These are phyloP conservation scores for Clarireedia paspali DNA, from an alignment of 2,329 filamentous ascomycete species.

Conservation along the genomic window DNA sequence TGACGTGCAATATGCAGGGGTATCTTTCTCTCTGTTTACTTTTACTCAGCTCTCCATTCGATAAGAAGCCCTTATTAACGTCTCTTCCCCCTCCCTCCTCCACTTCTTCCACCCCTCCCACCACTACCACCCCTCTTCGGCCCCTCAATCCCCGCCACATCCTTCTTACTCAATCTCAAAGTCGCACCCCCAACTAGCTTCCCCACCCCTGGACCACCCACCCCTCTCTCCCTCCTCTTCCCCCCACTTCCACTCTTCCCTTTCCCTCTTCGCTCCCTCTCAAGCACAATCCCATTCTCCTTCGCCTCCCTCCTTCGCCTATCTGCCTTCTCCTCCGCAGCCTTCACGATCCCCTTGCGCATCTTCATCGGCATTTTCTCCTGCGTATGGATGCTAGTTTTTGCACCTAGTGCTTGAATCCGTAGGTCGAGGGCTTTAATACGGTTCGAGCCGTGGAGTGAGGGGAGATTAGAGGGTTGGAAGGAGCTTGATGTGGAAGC, in stretches of 20 bases:
- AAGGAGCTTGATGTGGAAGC: background rate
- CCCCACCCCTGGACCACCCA: slow-evolving; percentile 74
- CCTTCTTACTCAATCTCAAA: slow-evolving; percentile 68
- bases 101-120: slow-evolving; percentile 26
- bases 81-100: slow-evolving; percentile 2
- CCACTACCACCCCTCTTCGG: slow-evolving; percentile 31
- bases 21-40: background rate
- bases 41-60: background rate
- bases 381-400: slow-evolving; percentile 65
- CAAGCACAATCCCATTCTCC: slow-evolving; percentile 86
- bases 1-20: background rate
- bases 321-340: slow-evolving; percentile 56
- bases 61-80: background rate
- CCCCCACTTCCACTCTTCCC: slow-evolving; percentile 48
- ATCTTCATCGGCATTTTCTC: slow-evolving; percentile 84
- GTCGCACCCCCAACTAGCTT: slow-evolving; percentile 67
- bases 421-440: slow-evolving; percentile 79
- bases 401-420: slow-evolving; percentile 73
- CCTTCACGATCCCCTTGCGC: slow-evolving; percentile 73
- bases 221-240: slow-evolving; percentile 40
- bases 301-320: slow-evolving; percentile 69
- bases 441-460: slow-evolving; percentile 56
- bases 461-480: slow-evolving; percentile 36
- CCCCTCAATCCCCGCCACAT: slow-evolving; percentile 65
- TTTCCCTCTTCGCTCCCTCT: slow-evolving; percentile 40